phyloP scores from a whole-genome alignment of 495 filamentous ascomycete genomes.

The Trichoderma gamsii region DNA sequence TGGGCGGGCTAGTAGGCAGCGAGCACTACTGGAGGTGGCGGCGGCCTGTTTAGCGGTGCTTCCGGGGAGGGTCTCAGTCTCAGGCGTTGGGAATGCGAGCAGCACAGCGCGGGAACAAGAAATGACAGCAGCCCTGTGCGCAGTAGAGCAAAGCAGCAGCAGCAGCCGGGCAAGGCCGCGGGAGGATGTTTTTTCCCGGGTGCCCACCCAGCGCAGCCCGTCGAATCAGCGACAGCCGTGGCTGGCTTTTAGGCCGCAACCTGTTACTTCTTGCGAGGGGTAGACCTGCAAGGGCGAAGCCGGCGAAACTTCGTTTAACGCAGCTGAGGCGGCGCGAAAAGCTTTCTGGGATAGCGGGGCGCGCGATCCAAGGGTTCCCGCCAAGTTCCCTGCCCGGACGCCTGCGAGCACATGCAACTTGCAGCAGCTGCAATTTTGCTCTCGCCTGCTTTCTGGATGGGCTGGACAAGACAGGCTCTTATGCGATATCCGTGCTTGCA shows the following conservation, averaged over 20 bases:
- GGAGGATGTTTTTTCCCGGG: neutral
- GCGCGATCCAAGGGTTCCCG: neutral
- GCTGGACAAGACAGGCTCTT: too few relatives aligned
- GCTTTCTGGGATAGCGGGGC: neutral
- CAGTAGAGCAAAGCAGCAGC: neutral
- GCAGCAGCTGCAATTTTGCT: neutral
- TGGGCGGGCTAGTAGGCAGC: too few relatives aligned
- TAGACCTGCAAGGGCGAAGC: neutral
- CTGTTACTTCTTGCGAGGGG: neutral
- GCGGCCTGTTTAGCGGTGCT: neutral
- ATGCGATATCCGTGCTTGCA: too few relatives aligned
- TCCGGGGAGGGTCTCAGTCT: neutral
- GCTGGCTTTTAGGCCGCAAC: neutral
- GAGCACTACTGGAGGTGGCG: neutral
- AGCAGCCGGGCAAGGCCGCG: constrained; percentile 8
- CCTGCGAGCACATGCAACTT: neutral
- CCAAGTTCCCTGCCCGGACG: neutral
- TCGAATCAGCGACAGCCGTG: constrained; percentile 6
- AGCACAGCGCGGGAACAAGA: neutral
- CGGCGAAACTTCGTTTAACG: constrained; percentile 2
- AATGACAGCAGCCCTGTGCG: neutral
- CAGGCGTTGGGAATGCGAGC: neutral
- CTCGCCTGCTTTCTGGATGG: too few relatives aligned
- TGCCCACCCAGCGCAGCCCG: neutral
- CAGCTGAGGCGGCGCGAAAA: constrained; percentile 1